These are phyloP conservation scores for Piloderma croceum DNA, from an alignment of 768 basidiomycete genomes.

Conservation along the genomic window DNA sequence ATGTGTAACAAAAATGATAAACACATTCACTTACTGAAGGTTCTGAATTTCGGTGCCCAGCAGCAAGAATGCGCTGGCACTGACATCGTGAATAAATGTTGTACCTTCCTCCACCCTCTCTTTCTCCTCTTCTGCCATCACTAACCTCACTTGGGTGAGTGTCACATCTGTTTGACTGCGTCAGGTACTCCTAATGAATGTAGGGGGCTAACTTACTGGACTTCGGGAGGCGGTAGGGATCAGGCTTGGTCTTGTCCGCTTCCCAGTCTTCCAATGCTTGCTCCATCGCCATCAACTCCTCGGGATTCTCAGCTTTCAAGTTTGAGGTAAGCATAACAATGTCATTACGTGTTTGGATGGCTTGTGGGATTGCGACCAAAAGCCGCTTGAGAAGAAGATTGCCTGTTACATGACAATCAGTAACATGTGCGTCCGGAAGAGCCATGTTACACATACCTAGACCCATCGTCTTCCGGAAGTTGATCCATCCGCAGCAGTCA, in stretches of 20 bases:
- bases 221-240: too few relatives aligned
- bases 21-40: constrained; percentile 15
- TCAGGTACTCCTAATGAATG: too few relatives aligned
- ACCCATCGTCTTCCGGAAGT: constrained; percentile 17
- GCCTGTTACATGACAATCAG: constrained; percentile 1
- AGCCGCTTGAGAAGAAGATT: constrained; percentile 1
- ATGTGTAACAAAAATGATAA: background rate
- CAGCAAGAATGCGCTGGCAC: constrained; percentile 11
- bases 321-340: background rate
- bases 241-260: background rate
- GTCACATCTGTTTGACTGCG: constrained; percentile 4
- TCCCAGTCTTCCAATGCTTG: constrained; percentile 3
- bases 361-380: background rate
- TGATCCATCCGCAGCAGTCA: constrained; percentile 18
- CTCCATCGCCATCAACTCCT: background rate
- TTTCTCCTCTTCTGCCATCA: constrained; percentile 6
- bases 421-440: background rate
- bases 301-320: background rate
- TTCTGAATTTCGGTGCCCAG: constrained; percentile 19
- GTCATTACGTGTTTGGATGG: background rate
- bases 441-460: constrained; percentile 10
- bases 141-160: constrained; percentile 7
- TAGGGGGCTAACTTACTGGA: too few relatives aligned
- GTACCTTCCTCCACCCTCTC: constrained; percentile 2
- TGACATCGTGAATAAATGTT: constrained; percentile 9